Evolutionary conservation across 1,284 basidiomycete genomes (phyloP).

Genomic region (Tilletia horrida): DNA sequence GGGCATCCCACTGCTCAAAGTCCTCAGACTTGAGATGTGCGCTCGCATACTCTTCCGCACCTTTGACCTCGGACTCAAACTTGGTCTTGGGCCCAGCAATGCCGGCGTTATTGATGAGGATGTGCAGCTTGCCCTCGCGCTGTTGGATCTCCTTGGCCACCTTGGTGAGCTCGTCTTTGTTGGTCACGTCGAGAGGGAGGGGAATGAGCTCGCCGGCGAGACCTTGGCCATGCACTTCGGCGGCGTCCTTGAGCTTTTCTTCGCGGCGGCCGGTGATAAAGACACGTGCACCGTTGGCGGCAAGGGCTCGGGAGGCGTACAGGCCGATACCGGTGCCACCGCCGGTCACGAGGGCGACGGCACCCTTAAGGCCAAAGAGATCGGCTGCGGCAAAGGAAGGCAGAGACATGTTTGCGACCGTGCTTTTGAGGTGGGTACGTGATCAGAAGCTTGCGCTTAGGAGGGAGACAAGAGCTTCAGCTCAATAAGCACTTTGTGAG

Average conservation of each 20-base stretch:
- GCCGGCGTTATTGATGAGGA: conserved; percentile 47
- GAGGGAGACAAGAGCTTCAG: no score
- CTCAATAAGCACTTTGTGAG: no score
- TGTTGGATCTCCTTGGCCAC: conserved; percentile 27
- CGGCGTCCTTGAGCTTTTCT: conserved; percentile 33
- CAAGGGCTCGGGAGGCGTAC: conserved; percentile 40
- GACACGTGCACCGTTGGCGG: conserved; percentile 45
- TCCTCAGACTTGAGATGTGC: conserved; percentile 32
- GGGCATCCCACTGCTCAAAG: conserved; percentile 30
- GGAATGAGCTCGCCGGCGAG: conserved; percentile 25
- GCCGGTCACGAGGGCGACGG: conserved; percentile 44
- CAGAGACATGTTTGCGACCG: neutral
- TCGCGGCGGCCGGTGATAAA: conserved; percentile 43
- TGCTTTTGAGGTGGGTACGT: neutral
- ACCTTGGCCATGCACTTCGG: conserved; percentile 10
- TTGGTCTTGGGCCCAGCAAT: conserved; percentile 43
- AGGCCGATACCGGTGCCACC: conserved; percentile 47
- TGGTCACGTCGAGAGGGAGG: conserved; percentile 26
- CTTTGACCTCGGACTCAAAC: conserved; percentile 20
- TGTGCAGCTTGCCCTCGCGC: conserved; percentile 29
- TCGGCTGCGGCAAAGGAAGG: conserved; percentile 11
- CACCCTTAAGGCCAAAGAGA: conserved; percentile 26
- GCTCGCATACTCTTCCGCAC: conserved; percentile 22
- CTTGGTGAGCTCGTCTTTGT: conserved; percentile 4
- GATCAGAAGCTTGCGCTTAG: neutral